phyloP scores from a whole-genome alignment of 2,329 filamentous ascomycete species.

The Colletotrichum nymphaeae region DNA sequence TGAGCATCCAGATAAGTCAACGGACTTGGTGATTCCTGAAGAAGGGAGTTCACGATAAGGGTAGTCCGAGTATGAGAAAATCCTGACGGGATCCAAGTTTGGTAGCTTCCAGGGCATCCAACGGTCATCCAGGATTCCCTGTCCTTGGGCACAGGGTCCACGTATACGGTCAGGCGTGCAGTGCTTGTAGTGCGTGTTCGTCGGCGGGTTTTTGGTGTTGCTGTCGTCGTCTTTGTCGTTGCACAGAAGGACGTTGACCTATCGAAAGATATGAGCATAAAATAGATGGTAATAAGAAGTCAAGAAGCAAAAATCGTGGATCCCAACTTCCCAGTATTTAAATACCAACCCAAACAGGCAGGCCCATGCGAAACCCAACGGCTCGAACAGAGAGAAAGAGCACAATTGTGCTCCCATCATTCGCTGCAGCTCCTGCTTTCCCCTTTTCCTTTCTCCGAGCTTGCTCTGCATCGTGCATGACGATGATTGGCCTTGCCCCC shows the following conservation, averaged over 20 bases:
- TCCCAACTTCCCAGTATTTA: background rate
- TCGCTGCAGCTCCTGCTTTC: background rate
- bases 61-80: too few species aligned
- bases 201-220: too few species aligned
- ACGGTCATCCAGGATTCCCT: background rate
- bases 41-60: too few species aligned
- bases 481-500: background rate
- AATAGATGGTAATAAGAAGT: background rate
- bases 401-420: background rate
- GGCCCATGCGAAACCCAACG: background rate
- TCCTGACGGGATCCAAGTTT: background rate
- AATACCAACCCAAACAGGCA: background rate
- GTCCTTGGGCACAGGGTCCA: background rate
- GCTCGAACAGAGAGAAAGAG: background rate
- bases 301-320: too few species aligned
- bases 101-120: background rate
- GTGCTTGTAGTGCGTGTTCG: too few species aligned
- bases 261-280: background rate
- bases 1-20: fast-evolving
- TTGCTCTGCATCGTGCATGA: background rate
- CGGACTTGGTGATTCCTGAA: too few species aligned
- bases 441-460: background rate
- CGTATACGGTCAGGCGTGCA: background rate
- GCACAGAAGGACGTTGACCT: background rate
- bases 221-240: background rate